These are phyloP conservation scores for Oryza australiensis DNA, from an alignment of 176 grass and related monocot genomes.

Conservation along the genomic window DNA sequence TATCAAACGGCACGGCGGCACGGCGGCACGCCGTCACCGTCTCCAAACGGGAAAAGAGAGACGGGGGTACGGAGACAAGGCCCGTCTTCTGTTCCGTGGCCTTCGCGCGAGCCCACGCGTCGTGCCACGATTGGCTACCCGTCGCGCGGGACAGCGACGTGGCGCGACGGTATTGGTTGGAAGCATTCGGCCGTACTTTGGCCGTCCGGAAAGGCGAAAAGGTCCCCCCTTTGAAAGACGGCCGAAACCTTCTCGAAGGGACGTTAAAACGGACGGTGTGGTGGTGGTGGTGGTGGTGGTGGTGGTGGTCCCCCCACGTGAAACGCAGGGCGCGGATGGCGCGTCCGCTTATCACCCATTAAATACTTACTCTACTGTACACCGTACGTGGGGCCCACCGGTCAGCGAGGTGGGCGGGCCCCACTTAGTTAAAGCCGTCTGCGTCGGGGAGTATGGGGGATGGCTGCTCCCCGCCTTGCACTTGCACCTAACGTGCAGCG, in stretches of 20 bases:
- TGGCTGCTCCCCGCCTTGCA: neutral
- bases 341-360: slow-evolving; percentile 29
- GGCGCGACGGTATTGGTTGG: neutral
- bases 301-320: neutral
- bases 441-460: neutral
- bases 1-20: slow-evolving; percentile 29
- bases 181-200: neutral
- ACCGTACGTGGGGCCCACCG: neutral
- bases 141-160: neutral
- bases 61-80: no score
- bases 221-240: neutral
- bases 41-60: neutral
- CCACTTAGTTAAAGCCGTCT: neutral
- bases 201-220: slow-evolving; percentile 25
- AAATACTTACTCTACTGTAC: no score
- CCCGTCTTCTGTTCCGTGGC: neutral
- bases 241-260: neutral
- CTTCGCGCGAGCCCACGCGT: neutral
- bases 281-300: neutral
- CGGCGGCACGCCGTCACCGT: neutral
- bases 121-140: fast-evolving
- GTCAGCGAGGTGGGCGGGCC: neutral
- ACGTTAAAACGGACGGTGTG: slow-evolving; percentile 1
- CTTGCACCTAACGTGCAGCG: neutral
- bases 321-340: neutral